A percentile compares a stretch with the other conserved stretches of the same genome.
Evolutionary conservation across 169 alveolate genomes (phyloP).

Genomic region (Cryptosporidium meleagridis): DNA sequence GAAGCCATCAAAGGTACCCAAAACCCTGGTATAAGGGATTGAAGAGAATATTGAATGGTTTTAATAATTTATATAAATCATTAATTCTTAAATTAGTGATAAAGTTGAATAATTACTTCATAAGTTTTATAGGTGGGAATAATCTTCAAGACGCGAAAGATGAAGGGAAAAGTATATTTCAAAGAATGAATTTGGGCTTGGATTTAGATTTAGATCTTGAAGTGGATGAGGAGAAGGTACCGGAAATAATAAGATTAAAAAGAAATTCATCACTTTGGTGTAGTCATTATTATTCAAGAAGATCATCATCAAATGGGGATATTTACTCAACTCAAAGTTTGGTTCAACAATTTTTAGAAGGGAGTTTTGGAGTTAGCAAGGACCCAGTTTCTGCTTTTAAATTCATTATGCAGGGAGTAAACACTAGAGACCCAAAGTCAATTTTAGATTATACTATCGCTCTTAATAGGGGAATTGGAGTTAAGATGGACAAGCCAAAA

Average conservation of each 20-base stretch:
- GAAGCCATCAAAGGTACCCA: conserved; percentile 41
- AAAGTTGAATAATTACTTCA: not conserved
- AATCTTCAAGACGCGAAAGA: not conserved
- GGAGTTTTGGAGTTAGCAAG: conserved; percentile 30
- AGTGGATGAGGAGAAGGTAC: not conserved
- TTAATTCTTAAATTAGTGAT: not conserved
- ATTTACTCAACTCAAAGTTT: conserved; percentile 46
- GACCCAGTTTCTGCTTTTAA: conserved; percentile 23
- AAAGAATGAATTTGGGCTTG: not conserved
- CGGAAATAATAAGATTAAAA: not conserved
- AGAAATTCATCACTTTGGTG: conserved; percentile 69
- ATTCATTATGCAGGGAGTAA: conserved; percentile 49
- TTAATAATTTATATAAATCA: not conserved
- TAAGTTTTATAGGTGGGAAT: not conserved
- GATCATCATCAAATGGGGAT: conserved; percentile 56
- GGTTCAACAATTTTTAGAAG: conserved; percentile 44
- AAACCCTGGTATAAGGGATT: conserved; percentile 41
- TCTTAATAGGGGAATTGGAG: conserved; percentile 48
- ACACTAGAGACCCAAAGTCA: conserved; percentile 67
- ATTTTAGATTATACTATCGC: conserved; percentile 45
- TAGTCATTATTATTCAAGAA: conserved; percentile 47
- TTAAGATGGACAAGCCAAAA: conserved; percentile 6
- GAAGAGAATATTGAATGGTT: not conserved
- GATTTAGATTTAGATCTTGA: not conserved
- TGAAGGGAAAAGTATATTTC: not conserved